Evolutionary conservation across 2,329 filamentous ascomycete species (phyloP), one percentile per base, ranked within the genome.

Genomic region (Fusarium denticulatum): DNA sequence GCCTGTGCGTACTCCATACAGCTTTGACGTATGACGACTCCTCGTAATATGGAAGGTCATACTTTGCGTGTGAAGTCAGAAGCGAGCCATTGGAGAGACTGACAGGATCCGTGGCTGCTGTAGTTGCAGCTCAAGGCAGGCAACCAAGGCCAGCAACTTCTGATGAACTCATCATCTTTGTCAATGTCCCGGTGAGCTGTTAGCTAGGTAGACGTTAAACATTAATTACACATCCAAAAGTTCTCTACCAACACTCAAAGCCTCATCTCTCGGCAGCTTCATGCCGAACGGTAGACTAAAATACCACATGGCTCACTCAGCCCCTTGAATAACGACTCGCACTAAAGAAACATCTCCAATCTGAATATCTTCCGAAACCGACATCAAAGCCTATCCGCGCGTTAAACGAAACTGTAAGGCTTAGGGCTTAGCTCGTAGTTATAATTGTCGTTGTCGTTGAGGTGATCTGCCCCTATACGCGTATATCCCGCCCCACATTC

Each of bases 381-480:
- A 58, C 32, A 22, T 28, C 34, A 24, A 28, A 22, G 47, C 32
- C 3, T 15, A 20, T 46, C 39, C 45, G 46, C 67, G 67, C 40
- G 52, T 67, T 32, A 50, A 28, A 26, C 30, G 30, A n/a, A 42
- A 39, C 12, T n/a, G 22, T 74, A 65, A 47, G 71, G 64, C 59
- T 74, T 64, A 65, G 55, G 67, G 67, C 59, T 74, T 57, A 72
- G 30, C 6, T 18, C 6, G 20, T 32, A 20, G 62, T 36, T 50
- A 45, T 22, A 24, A 37, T 46, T 18, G 20, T 39, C n/a, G 36
- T 37, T 37, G 15, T 36, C 50, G 34, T 47, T 55, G 34, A 3
- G 14, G n/a, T 36, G 60, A 60, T 45, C 39, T 58, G 11, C 50
- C 50, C 43, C 15, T 39, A 71, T 73, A 68, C 71, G 71, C 71